Conservation (phyloP, 805 yeast genomes). For the Candida nitratophila region DNA sequence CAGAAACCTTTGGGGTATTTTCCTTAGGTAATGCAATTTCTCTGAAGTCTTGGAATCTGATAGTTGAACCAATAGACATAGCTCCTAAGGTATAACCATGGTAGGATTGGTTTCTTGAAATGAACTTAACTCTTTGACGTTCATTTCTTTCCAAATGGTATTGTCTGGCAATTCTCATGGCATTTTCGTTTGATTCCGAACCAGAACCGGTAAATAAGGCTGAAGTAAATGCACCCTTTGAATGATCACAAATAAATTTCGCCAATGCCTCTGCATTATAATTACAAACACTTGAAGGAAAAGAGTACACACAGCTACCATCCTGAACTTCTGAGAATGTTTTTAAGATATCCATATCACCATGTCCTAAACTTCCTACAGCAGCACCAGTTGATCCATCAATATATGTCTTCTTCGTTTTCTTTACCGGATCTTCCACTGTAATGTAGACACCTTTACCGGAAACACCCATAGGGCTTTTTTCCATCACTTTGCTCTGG, state of each 20-base stretch:
- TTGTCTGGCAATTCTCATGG: constrained; percentile 59
- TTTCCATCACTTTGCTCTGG: constrained; percentile 32
- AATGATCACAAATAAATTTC: constrained; percentile 33
- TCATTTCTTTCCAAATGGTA: constrained; percentile 38
- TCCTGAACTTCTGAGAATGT: constrained; percentile 32
- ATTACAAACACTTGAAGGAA: constrained; percentile 27
- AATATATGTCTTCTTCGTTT: constrained; percentile 25
- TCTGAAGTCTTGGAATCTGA: constrained; percentile 27
- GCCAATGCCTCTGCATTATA: constrained; percentile 36
- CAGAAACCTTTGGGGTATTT: constrained; percentile 23
- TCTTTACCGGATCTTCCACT: constrained; percentile 35
- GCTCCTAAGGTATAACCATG: constrained; percentile 46
- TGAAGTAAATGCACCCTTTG: constrained; percentile 30
- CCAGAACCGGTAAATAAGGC: constrained; percentile 60
- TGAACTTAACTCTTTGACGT: constrained; percentile 31
- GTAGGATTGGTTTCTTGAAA: constrained; percentile 37
- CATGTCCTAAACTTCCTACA: constrained; percentile 41
- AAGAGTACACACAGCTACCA: constrained; percentile 30
- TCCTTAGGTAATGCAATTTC: constrained; percentile 17
- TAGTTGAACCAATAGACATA: constrained; percentile 32
- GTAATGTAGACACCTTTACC: constrained; percentile 36
- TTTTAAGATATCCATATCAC: constrained; percentile 30
- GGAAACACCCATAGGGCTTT: constrained; percentile 28
- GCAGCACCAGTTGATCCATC: constrained; percentile 51
- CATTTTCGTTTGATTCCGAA: constrained; percentile 77